These are phyloP conservation scores for Erysiphe pulchra DNA, from an alignment of 2,329 filamentous ascomycete species.

Conservation along the genomic window DNA sequence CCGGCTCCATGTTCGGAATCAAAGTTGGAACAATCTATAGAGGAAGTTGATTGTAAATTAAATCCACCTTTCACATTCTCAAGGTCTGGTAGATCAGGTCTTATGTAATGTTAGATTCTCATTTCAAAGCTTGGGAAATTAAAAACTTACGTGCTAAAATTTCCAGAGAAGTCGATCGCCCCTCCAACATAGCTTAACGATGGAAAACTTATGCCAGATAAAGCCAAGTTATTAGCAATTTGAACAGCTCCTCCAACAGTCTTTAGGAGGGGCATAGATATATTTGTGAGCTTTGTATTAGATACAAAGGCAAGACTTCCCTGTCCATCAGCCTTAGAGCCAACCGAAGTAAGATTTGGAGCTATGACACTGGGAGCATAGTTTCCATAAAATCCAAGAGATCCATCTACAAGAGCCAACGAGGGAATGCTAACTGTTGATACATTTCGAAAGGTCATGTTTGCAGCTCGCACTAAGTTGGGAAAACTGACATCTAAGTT, in stretches of 20 bases:
- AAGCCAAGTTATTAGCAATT: constrained; percentile 70
- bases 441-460: constrained; percentile 64
- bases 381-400: constrained; percentile 64
- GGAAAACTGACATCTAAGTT: constrained; percentile 47
- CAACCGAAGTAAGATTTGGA: constrained; percentile 45
- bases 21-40: constrained; percentile 10
- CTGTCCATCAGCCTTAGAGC: constrained; percentile 13
- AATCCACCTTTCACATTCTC: constrained; percentile 46
- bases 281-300: constrained; percentile 40
- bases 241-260: constrained; percentile 55
- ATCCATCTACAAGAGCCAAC: constrained; percentile 46
- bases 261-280: constrained; percentile 45
- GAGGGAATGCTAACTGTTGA: constrained; percentile 48
- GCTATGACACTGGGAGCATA: constrained; percentile 33
- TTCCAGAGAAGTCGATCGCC: constrained; percentile 64
- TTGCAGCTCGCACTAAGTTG: constrained; percentile 51
- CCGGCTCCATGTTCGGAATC: constrained; percentile 9
- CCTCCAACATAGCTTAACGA: constrained; percentile 44
- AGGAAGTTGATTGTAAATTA: constrained; percentile 21
- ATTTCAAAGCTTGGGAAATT: not conserved
- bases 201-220: constrained; percentile 42
- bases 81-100: constrained; percentile 42
- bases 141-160: constrained; percentile 49
- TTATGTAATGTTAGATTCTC: constrained; percentile 18
- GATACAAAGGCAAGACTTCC: constrained; percentile 35